Base-by-base conservation (phyloP, 371 early-diverging fungal species). In the Zychaea mexicana region DNA sequence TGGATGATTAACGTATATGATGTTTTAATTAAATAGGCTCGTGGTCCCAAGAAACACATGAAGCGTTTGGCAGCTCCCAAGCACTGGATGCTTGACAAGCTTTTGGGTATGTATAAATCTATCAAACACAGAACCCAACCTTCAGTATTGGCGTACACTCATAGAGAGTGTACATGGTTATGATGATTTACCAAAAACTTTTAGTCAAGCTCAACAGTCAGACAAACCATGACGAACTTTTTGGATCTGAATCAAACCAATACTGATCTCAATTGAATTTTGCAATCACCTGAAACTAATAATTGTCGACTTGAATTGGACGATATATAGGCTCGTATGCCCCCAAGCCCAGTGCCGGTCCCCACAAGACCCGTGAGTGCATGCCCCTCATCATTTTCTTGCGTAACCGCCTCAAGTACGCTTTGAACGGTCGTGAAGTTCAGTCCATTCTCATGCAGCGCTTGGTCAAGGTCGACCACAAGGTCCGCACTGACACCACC, bases 41-140 rank as follows among this genome's bases (percentile, higher is more conserved):
- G 99, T 81, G 99, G 99, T 85, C 98, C 98, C 72, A 96, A 94
- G 88, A 98, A 99, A 90, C 99, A 99, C 89, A 89, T 99, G 91
- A 99, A 99, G 96, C 95, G 99, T 85, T 91, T 99, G 76, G 91
- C 88, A 61, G 99, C 99, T 68, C 99, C 99, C 85, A 96, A 94
- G 89, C 97, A 98, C 90, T 99, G 99, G 99, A 98, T 99, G 96
- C 91, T 99, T 74, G 98, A 98, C 93, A 99, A 99, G 87, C 90
- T 97, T 74, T 78, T 81, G 75, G 81, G 81, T 78, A 76, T 22
- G 67, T 30, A 38, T 49, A 19, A 0, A 9, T 1, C 13, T n/a
- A 12, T 2, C 28, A 33, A 33, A 33, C 33, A 42, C n/a, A n/a
- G n/a, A n/a, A n/a, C n/a, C n/a, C n/a, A n/a, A n/a, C n/a, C n/a